These are phyloP conservation scores for Ceratobasidium sp. DNA, from an alignment of 1,284 basidiomycete genomes.

Conservation along the genomic window DNA sequence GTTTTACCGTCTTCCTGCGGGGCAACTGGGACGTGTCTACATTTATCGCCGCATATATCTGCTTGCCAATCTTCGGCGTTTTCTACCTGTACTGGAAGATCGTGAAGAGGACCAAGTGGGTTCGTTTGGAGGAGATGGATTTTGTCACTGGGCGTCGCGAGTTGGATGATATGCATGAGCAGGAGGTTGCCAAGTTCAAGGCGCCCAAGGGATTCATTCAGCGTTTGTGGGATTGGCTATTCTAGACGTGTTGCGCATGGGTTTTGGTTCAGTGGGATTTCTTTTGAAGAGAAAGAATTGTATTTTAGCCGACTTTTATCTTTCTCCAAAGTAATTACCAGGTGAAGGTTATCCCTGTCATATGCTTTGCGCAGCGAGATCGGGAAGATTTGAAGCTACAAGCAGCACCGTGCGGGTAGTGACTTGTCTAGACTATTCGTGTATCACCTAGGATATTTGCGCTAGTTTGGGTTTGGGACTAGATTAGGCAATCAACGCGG, in stretches of 20 bases:
- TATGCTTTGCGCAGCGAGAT: too few relatives aligned
- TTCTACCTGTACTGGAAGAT: slow-evolving; percentile 62
- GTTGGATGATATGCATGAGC: slow-evolving; percentile 57
- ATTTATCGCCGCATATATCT: slow-evolving; percentile 58
- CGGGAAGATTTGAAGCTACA: too few relatives aligned
- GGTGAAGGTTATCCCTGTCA: neutral
- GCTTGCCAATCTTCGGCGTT: slow-evolving; percentile 59
- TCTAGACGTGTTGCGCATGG: slow-evolving; percentile 19
- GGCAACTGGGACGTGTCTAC: slow-evolving; percentile 56
- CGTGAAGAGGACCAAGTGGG: slow-evolving; percentile 57
- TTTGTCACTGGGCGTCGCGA: slow-evolving; percentile 60
- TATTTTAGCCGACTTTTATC: slow-evolving; percentile 20
- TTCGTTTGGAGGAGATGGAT: slow-evolving; percentile 60
- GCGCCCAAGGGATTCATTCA: slow-evolving; percentile 48
- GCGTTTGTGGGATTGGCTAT: slow-evolving; percentile 47
- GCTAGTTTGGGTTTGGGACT: too few relatives aligned
- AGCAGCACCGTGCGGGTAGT: too few relatives aligned
- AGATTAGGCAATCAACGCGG: too few relatives aligned
- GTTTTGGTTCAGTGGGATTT: neutral
- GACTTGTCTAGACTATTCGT: too few relatives aligned
- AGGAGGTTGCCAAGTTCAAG: slow-evolving; percentile 37
- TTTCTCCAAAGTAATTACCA: slow-evolving; percentile 21
- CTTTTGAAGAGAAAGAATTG: neutral
- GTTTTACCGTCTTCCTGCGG: slow-evolving; percentile 58
- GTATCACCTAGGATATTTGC: too few relatives aligned